Conservation (phyloP, 176 grass and related monocot genomes). For the Eragrostis nindensis region DNA sequence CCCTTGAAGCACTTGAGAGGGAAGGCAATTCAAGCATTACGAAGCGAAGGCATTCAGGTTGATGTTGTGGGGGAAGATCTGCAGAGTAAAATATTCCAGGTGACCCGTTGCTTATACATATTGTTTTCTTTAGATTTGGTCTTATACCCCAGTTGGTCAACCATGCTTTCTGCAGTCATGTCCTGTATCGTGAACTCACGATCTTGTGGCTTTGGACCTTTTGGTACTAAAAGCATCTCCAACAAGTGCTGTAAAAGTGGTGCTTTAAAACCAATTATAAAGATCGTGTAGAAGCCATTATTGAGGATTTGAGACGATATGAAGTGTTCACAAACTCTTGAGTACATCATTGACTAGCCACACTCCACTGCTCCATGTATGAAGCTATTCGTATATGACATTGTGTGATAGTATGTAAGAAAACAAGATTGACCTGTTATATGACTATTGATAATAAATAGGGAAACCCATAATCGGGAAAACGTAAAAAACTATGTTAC, state of each 20-base stretch:
- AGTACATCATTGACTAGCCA: not conserved
- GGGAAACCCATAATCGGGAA: not conserved
- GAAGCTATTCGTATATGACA: not conserved
- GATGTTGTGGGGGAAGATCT: constrained; percentile 89
- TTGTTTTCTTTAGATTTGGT: not conserved
- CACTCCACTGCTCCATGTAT: not conserved
- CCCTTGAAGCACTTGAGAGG: constrained; percentile 83
- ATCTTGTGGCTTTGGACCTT: constrained; percentile 6
- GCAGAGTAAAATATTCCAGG: constrained; percentile 69
- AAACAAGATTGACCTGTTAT: not conserved
- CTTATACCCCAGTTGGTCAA: not conserved
- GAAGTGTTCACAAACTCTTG: not conserved
- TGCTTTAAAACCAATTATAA: too few species aligned
- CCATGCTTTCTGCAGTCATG: not conserved
- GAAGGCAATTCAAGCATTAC: constrained; percentile 77
- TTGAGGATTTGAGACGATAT: not conserved
- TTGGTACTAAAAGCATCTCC: too few species aligned
- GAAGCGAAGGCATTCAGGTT: constrained; percentile 84
- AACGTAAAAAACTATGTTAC: not conserved
- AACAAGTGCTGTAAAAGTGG: too few species aligned
- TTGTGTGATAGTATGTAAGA: not conserved
- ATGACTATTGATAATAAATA: not conserved
- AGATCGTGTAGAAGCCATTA: too few species aligned
- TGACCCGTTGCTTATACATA: constrained; percentile 32
- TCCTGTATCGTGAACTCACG: not conserved